Evolutionary conservation across 2,329 filamentous ascomycete species (phyloP), one percentile per base, ranked within the genome.

Genomic region (Fusarium lyarnte): DNA sequence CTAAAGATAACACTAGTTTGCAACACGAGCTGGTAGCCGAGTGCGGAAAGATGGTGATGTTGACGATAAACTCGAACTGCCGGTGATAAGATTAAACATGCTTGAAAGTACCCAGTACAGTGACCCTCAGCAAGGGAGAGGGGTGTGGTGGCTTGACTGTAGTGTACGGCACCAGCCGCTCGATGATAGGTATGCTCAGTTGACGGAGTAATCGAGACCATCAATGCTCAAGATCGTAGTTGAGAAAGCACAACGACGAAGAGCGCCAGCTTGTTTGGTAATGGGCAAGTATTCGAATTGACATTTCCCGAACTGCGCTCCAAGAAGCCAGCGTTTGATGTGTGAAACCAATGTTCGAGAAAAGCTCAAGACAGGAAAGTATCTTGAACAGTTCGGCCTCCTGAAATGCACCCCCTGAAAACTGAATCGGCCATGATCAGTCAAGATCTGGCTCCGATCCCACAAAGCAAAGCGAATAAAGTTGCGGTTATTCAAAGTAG

Each of bases 401-500:
- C 27, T 39, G 52, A 14, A 41, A 33, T 60, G 42, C 58, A 35
- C 27, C 45, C 46, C 14, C n/a, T 58, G 21, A 29, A 31, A 36
- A 45, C 31, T 8, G 33, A 49, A 53, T 29, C 25, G 45, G 38
- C 36, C 51, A 46, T 66, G 33, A 25, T 27, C 35, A 35, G 29
- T 63, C 21, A 21, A 54, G 55, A 63, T 43, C 21, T 53, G 49
- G 35, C n/a, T 43, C 35, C 41, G 55, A 69, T 69, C 64, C 68
- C 45, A 54, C 43, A 43, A 33, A 53, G 35, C 42, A 70, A 51
- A 36, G 59, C 49, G 36, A 70, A 62, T 59, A 61, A 70, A 69
- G 65, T 69, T 69, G 45, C 69, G 41, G 55, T 69, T 47, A 58
- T 51, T 42, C 54, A 49, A 45, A 70, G 55, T 70, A 67, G 41